A percentile compares a stretch with the other conserved stretches of the same genome.
Conservation (phyloP, 2,329 filamentous ascomycete genomes). For the Neonectria magnoliae region DNA sequence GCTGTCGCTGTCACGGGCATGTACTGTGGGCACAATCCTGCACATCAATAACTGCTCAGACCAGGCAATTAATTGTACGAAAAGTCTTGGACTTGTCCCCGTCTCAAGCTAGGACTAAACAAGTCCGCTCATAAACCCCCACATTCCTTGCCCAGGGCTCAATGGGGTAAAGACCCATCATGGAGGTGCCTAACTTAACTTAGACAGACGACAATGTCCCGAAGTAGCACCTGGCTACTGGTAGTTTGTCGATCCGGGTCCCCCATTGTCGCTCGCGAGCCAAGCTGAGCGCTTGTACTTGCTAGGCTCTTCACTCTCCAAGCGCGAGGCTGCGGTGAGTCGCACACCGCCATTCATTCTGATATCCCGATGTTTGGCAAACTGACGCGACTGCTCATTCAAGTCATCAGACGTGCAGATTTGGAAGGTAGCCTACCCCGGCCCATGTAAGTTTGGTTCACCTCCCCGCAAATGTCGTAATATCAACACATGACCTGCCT, state of each 20-base stretch:
- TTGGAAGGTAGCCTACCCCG: not conserved
- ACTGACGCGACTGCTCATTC: conserved; percentile 8
- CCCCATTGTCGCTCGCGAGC: not conserved
- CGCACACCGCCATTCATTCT: conserved; percentile 20
- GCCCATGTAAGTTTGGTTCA: not conserved
- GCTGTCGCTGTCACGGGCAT: not conserved
- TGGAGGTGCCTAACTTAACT: not conserved
- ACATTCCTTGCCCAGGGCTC: not conserved
- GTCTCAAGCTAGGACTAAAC: not conserved
- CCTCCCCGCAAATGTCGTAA: not conserved
- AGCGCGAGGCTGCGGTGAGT: not conserved
- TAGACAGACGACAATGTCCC: not conserved
- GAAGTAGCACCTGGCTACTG: not conserved
- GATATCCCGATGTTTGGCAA: conserved; percentile 1
- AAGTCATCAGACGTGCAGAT: not conserved
- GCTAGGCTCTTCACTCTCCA: not conserved
- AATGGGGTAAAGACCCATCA: not conserved
- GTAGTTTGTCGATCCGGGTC: not conserved
- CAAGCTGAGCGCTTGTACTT: not conserved
- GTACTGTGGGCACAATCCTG: not conserved
- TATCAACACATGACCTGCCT: not conserved
- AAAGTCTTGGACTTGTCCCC: not conserved
- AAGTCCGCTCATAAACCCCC: not conserved
- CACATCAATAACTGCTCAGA: not conserved
- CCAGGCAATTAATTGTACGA: not conserved